Base-by-base conservation (phyloP, 140 eudicot genomes). In the Bidens hawaiensis region DNA sequence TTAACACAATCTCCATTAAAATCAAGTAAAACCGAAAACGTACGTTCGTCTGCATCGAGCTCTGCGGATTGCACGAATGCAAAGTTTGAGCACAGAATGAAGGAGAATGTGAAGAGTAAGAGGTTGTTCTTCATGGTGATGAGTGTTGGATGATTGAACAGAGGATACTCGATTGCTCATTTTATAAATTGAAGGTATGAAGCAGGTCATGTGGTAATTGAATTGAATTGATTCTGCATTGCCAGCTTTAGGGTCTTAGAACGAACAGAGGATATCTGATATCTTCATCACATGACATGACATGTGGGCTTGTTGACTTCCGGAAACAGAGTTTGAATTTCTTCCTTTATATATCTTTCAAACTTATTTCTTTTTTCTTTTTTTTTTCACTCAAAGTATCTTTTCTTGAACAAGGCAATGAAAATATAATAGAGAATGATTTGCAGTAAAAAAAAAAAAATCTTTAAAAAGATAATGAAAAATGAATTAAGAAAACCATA, bases 71-170 rank as follows among this genome's bases (percentile, higher is more conserved):
- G 77, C 5, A 18, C 38, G 62, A 36, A 34, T 5, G 65, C 48
- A 28, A 27, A 62, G 26, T 14, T 42, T 15, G 41, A 28, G 60
- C 42, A 54, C 26, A 53, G 11, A 63, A 54, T 21, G 9, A 45
- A 43, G 18, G 71, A 41, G 21, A 52, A 38, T 49, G 27, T 9
- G 41, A 53, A 21, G 60, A 62, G 14, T 5, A 51, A 6, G 6
- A 8, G 15, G n/a, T 12, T 41, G 1, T 72, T 72, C 77, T 62
- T 72, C 65, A 24, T 72, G 59, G 63, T 63, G 65, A 17, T 72
- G 45, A 0, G 36, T 50, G 53, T 2, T 17, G 56, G 43, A 36
- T 14, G 56, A 43, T 47, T 22, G 42, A 70, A 24, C 17, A 30
- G 53, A 60, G 43, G 52, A 60, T 2, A 11, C 51, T 8, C 7